Conservation (phyloP, 2,329 filamentous ascomycete species). For the Clonostachys sp. region DNA sequence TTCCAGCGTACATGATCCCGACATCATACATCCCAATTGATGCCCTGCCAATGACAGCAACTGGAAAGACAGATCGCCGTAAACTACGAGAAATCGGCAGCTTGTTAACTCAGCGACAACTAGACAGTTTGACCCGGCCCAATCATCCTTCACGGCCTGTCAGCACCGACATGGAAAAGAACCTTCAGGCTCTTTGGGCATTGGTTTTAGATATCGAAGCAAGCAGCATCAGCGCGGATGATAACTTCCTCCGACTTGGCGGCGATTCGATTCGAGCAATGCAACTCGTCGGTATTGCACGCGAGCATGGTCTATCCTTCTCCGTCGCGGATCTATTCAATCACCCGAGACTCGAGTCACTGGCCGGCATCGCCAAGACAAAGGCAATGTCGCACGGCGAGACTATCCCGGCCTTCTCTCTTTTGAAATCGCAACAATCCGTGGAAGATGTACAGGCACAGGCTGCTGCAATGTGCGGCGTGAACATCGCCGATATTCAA, state of each 20-base stretch:
- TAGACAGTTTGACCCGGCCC: conserved; percentile 10
- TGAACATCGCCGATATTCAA: too few species aligned
- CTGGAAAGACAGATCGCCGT: conserved; percentile 4
- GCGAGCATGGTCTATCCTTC: background rate
- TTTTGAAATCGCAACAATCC: too few species aligned
- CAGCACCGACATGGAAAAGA: conserved; percentile 4
- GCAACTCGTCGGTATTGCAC: conserved; percentile 25
- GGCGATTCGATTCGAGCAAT: conserved; percentile 47
- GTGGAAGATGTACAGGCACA: too few species aligned
- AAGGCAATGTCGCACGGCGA: too few species aligned
- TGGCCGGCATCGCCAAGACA: too few species aligned
- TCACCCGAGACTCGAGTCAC: conserved; percentile 17
- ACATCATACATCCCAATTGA: background rate
- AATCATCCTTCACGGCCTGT: background rate
- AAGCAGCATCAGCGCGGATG: conserved; percentile 28
- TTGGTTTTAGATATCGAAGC: conserved; percentile 23
- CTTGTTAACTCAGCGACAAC: conserved; percentile 16
- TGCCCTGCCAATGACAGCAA: conserved; percentile 2
- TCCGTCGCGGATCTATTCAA: background rate
- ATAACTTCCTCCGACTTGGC: conserved; percentile 44
- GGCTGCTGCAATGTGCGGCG: too few species aligned
- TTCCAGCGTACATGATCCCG: conserved; percentile 4
- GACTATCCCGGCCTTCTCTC: too few species aligned
- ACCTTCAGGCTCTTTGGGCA: conserved; percentile 28
- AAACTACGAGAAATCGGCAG: conserved; percentile 1